A percentile compares a stretch with the other conserved stretches of the same genome.
These are phyloP conservation scores for Neophaeococcomyces aloes DNA, from an alignment of 2,329 filamentous ascomycete species.

Conservation along the genomic window DNA sequence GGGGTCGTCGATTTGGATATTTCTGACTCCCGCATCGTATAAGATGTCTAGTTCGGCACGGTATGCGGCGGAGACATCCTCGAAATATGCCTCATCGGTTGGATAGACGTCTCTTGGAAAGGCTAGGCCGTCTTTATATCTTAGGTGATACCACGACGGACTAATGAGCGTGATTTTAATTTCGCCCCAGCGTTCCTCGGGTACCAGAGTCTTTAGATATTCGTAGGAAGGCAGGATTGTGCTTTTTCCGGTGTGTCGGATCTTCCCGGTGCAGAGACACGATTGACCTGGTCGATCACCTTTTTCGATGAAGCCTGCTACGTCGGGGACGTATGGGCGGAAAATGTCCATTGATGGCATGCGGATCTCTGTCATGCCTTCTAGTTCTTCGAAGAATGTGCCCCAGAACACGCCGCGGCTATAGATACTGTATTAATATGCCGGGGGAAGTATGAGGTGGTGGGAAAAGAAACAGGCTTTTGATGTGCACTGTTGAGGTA, in stretches of 20 bases:
- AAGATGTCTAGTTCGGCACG: slow-evolving; percentile 36
- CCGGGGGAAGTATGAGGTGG: too few species aligned
- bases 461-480: too few species aligned
- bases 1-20: slow-evolving; percentile 52
- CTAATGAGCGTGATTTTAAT: slow-evolving; percentile 53
- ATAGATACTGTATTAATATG: too few species aligned
- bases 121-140: slow-evolving; percentile 38
- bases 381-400: slow-evolving; percentile 37
- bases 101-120: slow-evolving; percentile 41
- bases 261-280: slow-evolving; percentile 41
- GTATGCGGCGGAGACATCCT: slow-evolving; percentile 50
- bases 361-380: slow-evolving; percentile 40
- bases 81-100: slow-evolving; percentile 47
- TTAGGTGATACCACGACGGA: slow-evolving; percentile 52
- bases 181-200: slow-evolving; percentile 45
- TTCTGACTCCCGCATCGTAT: slow-evolving; percentile 48
- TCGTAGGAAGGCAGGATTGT: slow-evolving; percentile 39
- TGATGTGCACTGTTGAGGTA: too few species aligned
- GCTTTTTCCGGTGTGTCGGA: slow-evolving; percentile 36
- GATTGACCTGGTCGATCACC: slow-evolving; percentile 40
- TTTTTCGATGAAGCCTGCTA: slow-evolving; percentile 45
- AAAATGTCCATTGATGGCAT: slow-evolving; percentile 32
- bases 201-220: slow-evolving; percentile 44
- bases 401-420: slow-evolving; percentile 33
- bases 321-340: slow-evolving; percentile 43